Evolutionary conservation across 208 protist species (phyloP).

Genomic region (Wallacemonas sp.): DNA sequence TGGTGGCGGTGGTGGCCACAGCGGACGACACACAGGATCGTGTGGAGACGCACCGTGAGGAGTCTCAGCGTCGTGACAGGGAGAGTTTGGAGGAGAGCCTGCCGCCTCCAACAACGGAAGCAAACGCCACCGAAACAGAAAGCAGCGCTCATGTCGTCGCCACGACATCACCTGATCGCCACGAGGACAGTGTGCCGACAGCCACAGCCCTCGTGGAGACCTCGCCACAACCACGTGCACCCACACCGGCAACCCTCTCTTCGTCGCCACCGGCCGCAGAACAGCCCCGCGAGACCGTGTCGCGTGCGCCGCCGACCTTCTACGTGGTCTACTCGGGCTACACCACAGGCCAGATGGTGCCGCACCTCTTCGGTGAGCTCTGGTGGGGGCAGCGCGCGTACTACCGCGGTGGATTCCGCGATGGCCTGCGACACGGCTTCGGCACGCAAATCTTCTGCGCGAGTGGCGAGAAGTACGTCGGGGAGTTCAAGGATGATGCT

Average conservation of each 20-base stretch:
- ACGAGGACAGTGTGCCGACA: too few species aligned
- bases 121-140: background rate
- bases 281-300: background rate
- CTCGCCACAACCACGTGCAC: too few species aligned
- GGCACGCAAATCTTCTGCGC: conserved; percentile 53
- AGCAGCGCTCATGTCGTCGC: background rate
- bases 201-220: too few species aligned
- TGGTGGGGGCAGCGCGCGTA: conserved; percentile 69
- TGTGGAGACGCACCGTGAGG: too few species aligned
- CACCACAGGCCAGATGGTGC: conserved; percentile 43
- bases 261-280: too few species aligned
- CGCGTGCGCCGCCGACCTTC: conserved; percentile 1
- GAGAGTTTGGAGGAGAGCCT: conserved; percentile 2
- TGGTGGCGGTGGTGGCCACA: too few species aligned
- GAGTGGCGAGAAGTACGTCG: conserved; percentile 75
- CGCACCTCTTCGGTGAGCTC: conserved; percentile 79
- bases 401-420: conserved; percentile 64
- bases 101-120: conserved; percentile 1
- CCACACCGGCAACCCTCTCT: too few species aligned
- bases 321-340: conserved; percentile 81
- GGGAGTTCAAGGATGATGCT: conserved; percentile 48
- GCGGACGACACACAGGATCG: too few species aligned
- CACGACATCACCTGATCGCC: too few species aligned
- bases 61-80: background rate
- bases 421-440: conserved; percentile 60